Evolutionary conservation across 768 basidiomycete genomes (phyloP).

Genomic region (Termitomyces sp.): DNA sequence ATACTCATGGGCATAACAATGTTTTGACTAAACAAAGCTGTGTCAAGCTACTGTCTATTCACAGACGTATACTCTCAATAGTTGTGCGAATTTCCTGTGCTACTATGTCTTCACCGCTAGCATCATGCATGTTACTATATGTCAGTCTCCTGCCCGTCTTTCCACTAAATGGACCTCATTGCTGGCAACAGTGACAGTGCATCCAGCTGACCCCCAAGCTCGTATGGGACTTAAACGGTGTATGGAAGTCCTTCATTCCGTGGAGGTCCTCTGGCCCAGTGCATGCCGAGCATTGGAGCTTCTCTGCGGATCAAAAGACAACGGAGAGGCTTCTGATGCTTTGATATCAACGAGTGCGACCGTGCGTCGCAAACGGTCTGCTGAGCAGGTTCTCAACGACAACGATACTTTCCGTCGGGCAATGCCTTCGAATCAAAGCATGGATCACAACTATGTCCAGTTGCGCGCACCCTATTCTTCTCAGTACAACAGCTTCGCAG

Average conservation of each 20-base stretch:
- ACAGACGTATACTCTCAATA: slow-evolving; percentile 56
- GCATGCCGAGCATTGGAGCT: slow-evolving; percentile 72
- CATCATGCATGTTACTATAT: slow-evolving; percentile 71
- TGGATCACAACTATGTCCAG: slow-evolving; percentile 12
- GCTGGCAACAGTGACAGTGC: slow-evolving; percentile 44
- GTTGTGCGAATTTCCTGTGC: slow-evolving; percentile 64
- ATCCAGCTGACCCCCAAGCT: slow-evolving; percentile 68
- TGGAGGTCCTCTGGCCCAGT: slow-evolving; percentile 72
- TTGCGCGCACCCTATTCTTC: slow-evolving; percentile 15
- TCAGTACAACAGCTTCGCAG: slow-evolving; percentile 7
- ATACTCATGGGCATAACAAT: background rate
- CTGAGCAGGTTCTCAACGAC: slow-evolving; percentile 45
- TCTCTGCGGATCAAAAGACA: slow-evolving; percentile 56
- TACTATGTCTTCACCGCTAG: slow-evolving; percentile 80
- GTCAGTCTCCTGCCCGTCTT: slow-evolving; percentile 37
- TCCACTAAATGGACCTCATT: background rate
- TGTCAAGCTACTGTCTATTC: slow-evolving; percentile 50
- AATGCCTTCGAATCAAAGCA: background rate
- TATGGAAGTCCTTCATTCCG: slow-evolving; percentile 59
- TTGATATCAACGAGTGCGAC: slow-evolving; percentile 16
- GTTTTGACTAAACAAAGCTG: background rate
- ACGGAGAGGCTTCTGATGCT: slow-evolving; percentile 20
- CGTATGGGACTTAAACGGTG: slow-evolving; percentile 58
- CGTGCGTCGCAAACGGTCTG: slow-evolving; percentile 54
- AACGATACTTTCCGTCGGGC: background rate